Evolutionary conservation across 179 eudicot species (phyloP).

Genomic region (Gypsophila paniculata): DNA sequence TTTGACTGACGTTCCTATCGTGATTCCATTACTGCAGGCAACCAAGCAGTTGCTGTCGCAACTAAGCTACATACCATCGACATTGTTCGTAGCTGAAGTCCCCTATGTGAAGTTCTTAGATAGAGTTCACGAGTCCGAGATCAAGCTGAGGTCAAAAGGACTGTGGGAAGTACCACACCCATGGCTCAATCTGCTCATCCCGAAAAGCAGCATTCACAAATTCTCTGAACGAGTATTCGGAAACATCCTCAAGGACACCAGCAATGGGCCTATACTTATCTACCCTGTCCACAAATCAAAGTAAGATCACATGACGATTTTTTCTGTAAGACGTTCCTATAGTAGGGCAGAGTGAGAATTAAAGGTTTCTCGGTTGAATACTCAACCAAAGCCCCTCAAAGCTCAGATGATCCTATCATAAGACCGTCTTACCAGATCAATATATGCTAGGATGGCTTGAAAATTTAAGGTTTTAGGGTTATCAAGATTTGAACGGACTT

Average conservation of each 20-base stretch:
- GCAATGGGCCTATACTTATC: slow-evolving; percentile 74
- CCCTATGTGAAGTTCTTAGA: slow-evolving; percentile 69
- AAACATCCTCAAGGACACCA: slow-evolving; percentile 54
- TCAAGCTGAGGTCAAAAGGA: slow-evolving; percentile 61
- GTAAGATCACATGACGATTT: slow-evolving; percentile 27
- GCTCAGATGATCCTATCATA: neutral
- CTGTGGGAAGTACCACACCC: slow-evolving; percentile 95
- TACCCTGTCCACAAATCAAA: slow-evolving; percentile 65
- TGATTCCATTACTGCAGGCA: slow-evolving; percentile 40
- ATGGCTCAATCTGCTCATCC: slow-evolving; percentile 91
- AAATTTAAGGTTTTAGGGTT: too few species aligned
- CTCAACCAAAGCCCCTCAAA: too few species aligned
- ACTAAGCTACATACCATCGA: slow-evolving; percentile 61
- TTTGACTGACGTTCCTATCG: neutral
- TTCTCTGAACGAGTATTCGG: slow-evolving; percentile 76
- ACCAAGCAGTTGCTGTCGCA: slow-evolving; percentile 45
- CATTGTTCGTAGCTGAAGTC: slow-evolving; percentile 59
- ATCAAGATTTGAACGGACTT: too few species aligned
- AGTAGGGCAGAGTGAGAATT: neutral
- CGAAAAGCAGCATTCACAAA: slow-evolving; percentile 54
- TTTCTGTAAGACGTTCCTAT: neutral
- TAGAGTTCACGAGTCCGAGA: slow-evolving; percentile 72
- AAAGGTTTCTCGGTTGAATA: too few species aligned
- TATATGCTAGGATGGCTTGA: too few species aligned
- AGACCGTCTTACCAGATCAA: neutral